A percentile compares a stretch with the other conserved stretches of the same genome.
phyloP scores from a whole-genome alignment of 2,329 filamentous ascomycete species.

The Chaetomiaceae sp. region DNA sequence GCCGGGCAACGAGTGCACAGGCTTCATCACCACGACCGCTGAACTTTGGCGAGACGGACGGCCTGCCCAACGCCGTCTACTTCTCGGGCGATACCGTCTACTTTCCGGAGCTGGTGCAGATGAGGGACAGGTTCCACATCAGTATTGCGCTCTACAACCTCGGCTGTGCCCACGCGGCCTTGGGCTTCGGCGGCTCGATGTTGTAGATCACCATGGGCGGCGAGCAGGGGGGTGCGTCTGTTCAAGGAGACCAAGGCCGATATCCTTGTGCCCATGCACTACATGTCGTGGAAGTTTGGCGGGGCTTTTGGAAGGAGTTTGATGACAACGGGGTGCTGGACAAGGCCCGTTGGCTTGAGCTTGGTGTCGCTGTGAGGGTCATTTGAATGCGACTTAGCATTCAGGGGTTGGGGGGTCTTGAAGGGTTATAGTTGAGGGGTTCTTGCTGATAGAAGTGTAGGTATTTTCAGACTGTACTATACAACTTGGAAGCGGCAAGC shows the following conservation, averaged over 20 bases:
- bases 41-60: conserved; percentile 35
- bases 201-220: conserved; percentile 44
- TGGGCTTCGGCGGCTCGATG: neutral
- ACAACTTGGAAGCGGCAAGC: too few species aligned
- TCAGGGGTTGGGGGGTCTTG: too few species aligned
- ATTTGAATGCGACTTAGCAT: too few species aligned
- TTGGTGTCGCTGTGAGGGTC: neutral
- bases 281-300: conserved; percentile 38
- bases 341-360: conserved; percentile 23
- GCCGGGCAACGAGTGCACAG: conserved; percentile 41
- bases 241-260: conserved; percentile 39
- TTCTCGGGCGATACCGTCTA: conserved; percentile 49
- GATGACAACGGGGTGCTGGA: conserved; percentile 32
- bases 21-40: conserved; percentile 38
- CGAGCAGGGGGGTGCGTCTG: conserved; percentile 36
- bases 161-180: too few species aligned
- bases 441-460: too few species aligned
- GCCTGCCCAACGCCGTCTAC: conserved; percentile 43
- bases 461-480: too few species aligned
- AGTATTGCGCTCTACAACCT: conserved; percentile 39
- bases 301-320: conserved; percentile 32
- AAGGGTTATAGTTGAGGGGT: too few species aligned
- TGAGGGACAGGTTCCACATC: conserved; percentile 36
- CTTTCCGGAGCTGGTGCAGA: conserved; percentile 35
- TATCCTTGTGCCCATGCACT: conserved; percentile 44